phyloP scores from a whole-genome alignment of 2,329 filamentous ascomycete species.

The Aspergillus tanneri region DNA sequence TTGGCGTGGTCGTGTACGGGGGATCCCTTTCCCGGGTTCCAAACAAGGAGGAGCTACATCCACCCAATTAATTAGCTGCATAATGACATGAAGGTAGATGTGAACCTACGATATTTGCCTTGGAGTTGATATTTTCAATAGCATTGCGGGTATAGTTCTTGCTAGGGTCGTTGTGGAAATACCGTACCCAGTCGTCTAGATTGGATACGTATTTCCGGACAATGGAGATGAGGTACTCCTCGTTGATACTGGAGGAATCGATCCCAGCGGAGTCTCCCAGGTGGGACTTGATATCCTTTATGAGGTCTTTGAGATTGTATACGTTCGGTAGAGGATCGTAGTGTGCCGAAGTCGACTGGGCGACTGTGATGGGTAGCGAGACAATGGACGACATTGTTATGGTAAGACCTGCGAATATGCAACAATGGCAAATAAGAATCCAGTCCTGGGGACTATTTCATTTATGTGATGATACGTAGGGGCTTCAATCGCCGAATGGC shows the following conservation, averaged over 20 bases:
- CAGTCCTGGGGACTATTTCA: no score
- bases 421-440: no score
- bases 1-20: constrained; percentile 39
- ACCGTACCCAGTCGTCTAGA: constrained; percentile 30
- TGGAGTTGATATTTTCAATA: constrained; percentile 35
- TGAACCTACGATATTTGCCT: constrained; percentile 33
- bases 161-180: constrained; percentile 31
- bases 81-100: not conserved
- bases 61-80: not conserved
- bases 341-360: not conserved
- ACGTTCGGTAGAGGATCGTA: not conserved
- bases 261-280: constrained; percentile 28
- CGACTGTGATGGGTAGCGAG: not conserved
- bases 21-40: constrained; percentile 38
- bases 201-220: constrained; percentile 29
- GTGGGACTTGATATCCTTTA: constrained; percentile 30
- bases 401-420: not conserved
- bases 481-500: not conserved
- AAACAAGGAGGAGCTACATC: constrained; percentile 31
- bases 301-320: constrained; percentile 23
- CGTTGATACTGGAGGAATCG: constrained; percentile 26
- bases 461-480: no score
- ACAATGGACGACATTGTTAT: not conserved
- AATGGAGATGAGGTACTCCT: constrained; percentile 27
- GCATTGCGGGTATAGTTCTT: constrained; percentile 36